phyloP scores from a whole-genome alignment of 345 rosid species.

The Rhodamnia argentea region DNA sequence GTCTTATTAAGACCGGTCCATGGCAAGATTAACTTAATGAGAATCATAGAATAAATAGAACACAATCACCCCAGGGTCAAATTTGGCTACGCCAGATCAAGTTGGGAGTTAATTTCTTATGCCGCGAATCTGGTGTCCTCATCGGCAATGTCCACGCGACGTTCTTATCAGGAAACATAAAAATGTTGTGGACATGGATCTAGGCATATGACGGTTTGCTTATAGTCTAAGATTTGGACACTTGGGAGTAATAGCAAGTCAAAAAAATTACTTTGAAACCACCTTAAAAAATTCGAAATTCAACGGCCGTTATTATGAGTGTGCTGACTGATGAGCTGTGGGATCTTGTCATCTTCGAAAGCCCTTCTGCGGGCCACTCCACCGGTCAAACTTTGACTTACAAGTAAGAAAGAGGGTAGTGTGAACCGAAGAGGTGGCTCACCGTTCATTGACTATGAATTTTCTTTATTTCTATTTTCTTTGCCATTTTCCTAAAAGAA shows the following conservation, averaged over 20 bases:
- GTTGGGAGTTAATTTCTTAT: neutral
- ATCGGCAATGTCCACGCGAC: neutral
- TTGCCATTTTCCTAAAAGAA: neutral
- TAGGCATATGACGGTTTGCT: neutral
- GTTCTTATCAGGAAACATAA: neutral
- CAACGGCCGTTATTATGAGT: neutral
- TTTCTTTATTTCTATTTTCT: neutral
- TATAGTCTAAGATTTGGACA: neutral
- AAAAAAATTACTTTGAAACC: neutral
- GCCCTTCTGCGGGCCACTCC: neutral
- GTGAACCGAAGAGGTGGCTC: neutral
- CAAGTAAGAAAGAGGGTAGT: neutral
- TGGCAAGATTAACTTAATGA: fast-evolving
- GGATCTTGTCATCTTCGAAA: neutral
- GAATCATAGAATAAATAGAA: neutral
- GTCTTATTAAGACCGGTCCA: neutral
- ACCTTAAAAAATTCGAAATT: neutral
- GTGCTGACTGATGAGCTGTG: neutral
- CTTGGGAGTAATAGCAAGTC: neutral
- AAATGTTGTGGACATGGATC: neutral
- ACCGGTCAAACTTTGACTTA: neutral
- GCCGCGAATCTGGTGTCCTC: neutral
- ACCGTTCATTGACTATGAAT: neutral
- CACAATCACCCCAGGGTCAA: neutral
- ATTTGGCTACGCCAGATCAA: neutral